phyloP scores from a whole-genome alignment of 2,329 filamentous ascomycete species.

The Massarina eburnea region DNA sequence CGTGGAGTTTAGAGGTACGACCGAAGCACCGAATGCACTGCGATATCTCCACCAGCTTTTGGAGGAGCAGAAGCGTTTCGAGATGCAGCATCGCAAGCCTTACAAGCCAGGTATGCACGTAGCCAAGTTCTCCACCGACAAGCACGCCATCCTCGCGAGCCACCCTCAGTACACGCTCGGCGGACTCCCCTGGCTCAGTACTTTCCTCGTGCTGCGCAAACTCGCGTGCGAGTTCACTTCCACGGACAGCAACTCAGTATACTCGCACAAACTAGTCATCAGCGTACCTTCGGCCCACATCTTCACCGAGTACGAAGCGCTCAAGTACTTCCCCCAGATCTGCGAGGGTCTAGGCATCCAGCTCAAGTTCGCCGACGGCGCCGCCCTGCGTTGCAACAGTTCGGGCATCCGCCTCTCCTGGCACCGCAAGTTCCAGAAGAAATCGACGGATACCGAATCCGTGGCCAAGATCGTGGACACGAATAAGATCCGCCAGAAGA shows the following conservation, averaged over 20 bases:
- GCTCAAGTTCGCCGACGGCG: conserved; percentile 13
- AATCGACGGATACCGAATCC: not conserved
- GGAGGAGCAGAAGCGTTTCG: conserved; percentile 12
- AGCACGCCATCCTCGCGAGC: not conserved
- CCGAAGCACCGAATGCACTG: conserved; percentile 4
- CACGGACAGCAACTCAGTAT: not conserved
- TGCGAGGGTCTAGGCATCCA: conserved; percentile 18
- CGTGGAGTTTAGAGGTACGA: conserved; percentile 6
- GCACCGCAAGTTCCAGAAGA: conserved; percentile 23
- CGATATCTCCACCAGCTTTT: conserved; percentile 13
- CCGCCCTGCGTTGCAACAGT: not conserved
- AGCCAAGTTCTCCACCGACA: conserved; percentile 1
- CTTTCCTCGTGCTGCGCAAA: conserved; percentile 17
- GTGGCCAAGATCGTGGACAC: not conserved
- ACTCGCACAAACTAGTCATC: conserved; percentile 14
- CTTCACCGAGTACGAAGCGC: conserved; percentile 10
- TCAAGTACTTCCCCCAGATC: conserved; percentile 17
- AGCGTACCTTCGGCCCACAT: conserved; percentile 10
- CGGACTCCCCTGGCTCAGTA: conserved; percentile 11
- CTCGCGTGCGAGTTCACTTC: conserved; percentile 8
- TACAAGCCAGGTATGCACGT: not conserved
- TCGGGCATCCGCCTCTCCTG: conserved; percentile 10
- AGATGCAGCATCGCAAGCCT: not conserved
- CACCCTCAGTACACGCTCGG: conserved; percentile 12
- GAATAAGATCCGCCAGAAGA: not conserved